These are phyloP conservation scores for Lithohypha guttulata DNA, from an alignment of 2,329 filamentous ascomycete genomes.

Conservation along the genomic window DNA sequence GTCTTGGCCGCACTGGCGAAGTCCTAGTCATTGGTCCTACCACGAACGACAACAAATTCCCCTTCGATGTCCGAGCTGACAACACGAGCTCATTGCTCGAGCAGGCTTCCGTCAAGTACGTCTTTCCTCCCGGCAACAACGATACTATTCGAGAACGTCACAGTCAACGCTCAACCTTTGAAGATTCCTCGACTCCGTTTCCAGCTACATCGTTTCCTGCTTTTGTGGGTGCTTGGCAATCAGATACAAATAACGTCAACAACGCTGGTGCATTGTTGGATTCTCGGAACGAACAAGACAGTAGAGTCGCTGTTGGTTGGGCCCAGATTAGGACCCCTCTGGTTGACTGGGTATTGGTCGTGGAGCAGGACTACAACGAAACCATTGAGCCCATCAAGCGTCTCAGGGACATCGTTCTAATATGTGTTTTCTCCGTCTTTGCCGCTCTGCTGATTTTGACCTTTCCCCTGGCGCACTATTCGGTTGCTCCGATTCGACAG, in stretches of 20 bases:
- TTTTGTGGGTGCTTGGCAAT: constrained; percentile 49
- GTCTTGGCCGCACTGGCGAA: constrained; percentile 58
- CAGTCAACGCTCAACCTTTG: constrained; percentile 9
- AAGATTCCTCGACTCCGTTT: constrained; percentile 43
- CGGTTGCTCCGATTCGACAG: constrained; percentile 67
- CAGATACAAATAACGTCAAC: constrained; percentile 42
- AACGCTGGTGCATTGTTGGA: constrained; percentile 59
- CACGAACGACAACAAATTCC: constrained; percentile 55
- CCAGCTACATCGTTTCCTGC: constrained; percentile 52
- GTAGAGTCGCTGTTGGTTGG: constrained; percentile 66
- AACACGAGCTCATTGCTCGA: constrained; percentile 31
- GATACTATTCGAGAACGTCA: constrained; percentile 15
- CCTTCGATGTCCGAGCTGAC: constrained; percentile 22
- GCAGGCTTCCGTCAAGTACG: constrained; percentile 15
- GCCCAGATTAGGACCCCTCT: constrained; percentile 57
- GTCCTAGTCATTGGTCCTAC: constrained; percentile 61
- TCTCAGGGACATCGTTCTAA: constrained; percentile 69
- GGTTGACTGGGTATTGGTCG: constrained; percentile 71
- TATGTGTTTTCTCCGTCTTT: constrained; percentile 73
- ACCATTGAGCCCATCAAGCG: constrained; percentile 65
- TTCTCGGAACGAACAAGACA: constrained; percentile 61
- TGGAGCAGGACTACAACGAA: constrained; percentile 65
- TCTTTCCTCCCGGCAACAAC: constrained; percentile 18
- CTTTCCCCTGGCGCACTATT: constrained; percentile 69
- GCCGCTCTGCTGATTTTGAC: constrained; percentile 62